A percentile compares a stretch with the other conserved stretches of the same genome.
Conservation (phyloP, 345 rosid genomes). For the Brassica nigra region DNA sequence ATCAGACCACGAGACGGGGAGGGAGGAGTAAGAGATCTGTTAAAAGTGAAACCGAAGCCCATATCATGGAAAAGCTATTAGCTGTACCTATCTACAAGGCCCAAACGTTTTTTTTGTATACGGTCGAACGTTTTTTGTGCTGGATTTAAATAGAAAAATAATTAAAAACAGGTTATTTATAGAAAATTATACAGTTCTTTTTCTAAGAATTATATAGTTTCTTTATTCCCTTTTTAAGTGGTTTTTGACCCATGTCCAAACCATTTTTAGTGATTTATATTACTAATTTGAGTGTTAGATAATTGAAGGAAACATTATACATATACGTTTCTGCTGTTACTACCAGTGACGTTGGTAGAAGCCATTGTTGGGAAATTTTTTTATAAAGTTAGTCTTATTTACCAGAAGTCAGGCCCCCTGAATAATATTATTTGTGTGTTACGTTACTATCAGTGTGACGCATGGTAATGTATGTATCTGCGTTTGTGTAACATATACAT, state of each 20-base stretch:
- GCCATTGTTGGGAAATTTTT: not conserved
- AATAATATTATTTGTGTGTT: too few species aligned
- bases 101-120: not conserved
- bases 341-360: not conserved
- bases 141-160: not conserved
- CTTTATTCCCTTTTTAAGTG: not conserved
- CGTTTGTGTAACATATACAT: slow-evolving; percentile 34
- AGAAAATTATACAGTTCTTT: not conserved
- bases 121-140: too few species aligned
- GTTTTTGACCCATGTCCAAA: too few species aligned
- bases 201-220: too few species aligned
- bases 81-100: slow-evolving; percentile 9
- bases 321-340: not conserved
- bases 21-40: not conserved
- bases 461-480: slow-evolving; percentile 16
- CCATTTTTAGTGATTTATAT: not conserved
- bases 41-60: not conserved
- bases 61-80: not conserved
- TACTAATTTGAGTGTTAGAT: not conserved
- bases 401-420: too few species aligned
- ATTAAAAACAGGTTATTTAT: not conserved
- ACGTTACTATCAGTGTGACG: slow-evolving; percentile 16
- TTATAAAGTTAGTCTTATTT: not conserved
- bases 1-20: not conserved
- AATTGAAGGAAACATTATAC: not conserved